Conservation (phyloP, 306 rosid species). For the Cyamopsis tetragonoloba region DNA sequence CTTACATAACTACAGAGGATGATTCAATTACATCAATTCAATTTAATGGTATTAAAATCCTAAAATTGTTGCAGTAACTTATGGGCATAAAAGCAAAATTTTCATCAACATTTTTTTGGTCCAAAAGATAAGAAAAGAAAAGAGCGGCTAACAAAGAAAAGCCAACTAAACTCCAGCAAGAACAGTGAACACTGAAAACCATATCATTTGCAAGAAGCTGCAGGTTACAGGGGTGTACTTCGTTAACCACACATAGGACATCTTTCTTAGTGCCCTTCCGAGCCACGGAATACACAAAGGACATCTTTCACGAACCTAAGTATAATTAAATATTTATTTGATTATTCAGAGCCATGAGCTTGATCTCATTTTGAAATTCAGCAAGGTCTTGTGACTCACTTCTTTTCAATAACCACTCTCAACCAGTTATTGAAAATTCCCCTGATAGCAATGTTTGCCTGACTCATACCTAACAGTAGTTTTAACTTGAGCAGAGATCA, state of each 20-base stretch:
- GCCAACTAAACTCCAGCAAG: background rate
- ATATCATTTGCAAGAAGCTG: background rate
- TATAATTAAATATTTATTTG: background rate
- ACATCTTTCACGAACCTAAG: background rate
- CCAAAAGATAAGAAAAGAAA: background rate
- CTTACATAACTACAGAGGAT: background rate
- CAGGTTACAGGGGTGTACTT: background rate
- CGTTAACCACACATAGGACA: background rate
- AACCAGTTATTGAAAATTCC: background rate
- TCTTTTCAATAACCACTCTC: background rate
- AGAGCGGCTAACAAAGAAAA: background rate
- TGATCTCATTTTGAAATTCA: background rate
- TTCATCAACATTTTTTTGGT: background rate
- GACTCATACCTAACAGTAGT: too few relatives aligned
- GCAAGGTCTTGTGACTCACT: background rate
- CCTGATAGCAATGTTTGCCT: background rate
- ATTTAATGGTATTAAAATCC: background rate
- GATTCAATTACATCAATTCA: background rate
- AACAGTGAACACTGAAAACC: too few relatives aligned
- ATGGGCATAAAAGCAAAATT: background rate
- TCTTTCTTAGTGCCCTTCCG: background rate
- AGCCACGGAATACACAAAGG: background rate
- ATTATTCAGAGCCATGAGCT: background rate
- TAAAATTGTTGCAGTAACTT: background rate
- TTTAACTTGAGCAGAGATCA: too few relatives aligned